Conservation (phyloP, 2,329 filamentous ascomycete species). For the Tolypocladium tropicale region DNA sequence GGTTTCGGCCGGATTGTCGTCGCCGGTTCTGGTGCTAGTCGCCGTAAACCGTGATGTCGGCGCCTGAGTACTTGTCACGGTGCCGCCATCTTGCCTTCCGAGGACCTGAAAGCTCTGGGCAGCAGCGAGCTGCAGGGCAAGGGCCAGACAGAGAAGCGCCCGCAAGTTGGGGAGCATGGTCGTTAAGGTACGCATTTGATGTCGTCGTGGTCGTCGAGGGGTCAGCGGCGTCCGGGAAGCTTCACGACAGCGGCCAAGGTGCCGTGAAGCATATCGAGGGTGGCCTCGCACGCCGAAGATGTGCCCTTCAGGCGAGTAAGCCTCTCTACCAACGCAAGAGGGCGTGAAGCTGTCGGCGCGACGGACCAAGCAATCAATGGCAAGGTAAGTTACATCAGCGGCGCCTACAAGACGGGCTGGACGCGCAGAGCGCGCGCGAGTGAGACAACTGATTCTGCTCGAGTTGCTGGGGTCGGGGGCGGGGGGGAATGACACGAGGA, state of each 20-base stretch:
- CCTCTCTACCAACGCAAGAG: neutral
- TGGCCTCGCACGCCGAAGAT: neutral
- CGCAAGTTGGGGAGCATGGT: conserved; percentile 26
- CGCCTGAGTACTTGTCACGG: neutral
- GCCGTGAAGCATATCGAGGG: conserved; percentile 9
- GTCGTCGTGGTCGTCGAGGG: conserved; percentile 1
- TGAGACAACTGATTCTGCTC: conserved; percentile 1
- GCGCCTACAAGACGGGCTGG: neutral
- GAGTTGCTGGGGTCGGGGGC: neutral
- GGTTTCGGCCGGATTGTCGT: neutral
- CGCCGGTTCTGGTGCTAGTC: neutral
- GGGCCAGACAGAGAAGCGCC: conserved; percentile 27
- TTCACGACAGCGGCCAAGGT: conserved; percentile 7
- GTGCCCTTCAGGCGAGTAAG: neutral
- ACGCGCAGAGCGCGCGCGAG: neutral
- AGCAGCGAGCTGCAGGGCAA: conserved; percentile 25
- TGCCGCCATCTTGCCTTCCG: conserved; percentile 21
- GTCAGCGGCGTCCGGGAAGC: conserved; percentile 8
- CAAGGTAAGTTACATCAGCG: conserved; percentile 1
- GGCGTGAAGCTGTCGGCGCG: neutral
- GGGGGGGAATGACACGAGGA: neutral
- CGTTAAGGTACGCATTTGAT: neutral
- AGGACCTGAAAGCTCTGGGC: conserved; percentile 21
- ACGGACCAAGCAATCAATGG: neutral
- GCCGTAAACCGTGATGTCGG: neutral